These are phyloP conservation scores for Lathyrus sativus DNA, from an alignment of 306 rosid genomes.

Conservation along the genomic window DNA sequence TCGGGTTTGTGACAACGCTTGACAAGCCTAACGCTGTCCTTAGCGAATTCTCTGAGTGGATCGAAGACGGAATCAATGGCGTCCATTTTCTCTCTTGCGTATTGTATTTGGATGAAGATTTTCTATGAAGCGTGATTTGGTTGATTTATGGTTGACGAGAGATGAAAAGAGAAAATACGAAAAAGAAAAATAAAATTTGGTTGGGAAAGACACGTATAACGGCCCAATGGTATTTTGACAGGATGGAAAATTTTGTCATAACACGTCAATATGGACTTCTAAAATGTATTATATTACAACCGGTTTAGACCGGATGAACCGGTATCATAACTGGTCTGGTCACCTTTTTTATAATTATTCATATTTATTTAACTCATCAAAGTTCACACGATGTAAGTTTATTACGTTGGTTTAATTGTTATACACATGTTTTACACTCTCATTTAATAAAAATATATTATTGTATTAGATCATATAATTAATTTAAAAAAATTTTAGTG, in stretches of 20 bases:
- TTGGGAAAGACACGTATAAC: background rate
- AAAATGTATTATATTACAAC: too few species aligned
- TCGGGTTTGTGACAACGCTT: constrained; percentile 50
- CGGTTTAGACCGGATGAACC: too few species aligned
- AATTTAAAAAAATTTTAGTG: too few species aligned
- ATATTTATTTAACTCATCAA: too few species aligned
- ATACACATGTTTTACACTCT: too few species aligned
- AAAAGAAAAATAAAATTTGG: background rate
- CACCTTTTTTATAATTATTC: too few species aligned
- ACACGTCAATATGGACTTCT: too few species aligned
- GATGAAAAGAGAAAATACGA: background rate
- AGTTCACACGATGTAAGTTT: too few species aligned
- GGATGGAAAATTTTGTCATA: background rate
- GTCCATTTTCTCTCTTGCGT: constrained; percentile 34
- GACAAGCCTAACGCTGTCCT: constrained; percentile 46
- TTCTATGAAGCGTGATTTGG: background rate
- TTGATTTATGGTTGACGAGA: background rate
- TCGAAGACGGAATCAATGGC: constrained; percentile 45
- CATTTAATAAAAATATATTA: too few species aligned
- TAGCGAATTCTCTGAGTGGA: constrained; percentile 42
- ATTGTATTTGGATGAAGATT: background rate
- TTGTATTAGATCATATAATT: too few species aligned
- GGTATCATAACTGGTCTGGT: too few species aligned
- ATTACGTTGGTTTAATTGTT: too few species aligned
- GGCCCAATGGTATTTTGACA: background rate